Evolutionary conservation across 495 filamentous ascomycete species (phyloP).

Genomic region (Amniculicola lignicola): DNA sequence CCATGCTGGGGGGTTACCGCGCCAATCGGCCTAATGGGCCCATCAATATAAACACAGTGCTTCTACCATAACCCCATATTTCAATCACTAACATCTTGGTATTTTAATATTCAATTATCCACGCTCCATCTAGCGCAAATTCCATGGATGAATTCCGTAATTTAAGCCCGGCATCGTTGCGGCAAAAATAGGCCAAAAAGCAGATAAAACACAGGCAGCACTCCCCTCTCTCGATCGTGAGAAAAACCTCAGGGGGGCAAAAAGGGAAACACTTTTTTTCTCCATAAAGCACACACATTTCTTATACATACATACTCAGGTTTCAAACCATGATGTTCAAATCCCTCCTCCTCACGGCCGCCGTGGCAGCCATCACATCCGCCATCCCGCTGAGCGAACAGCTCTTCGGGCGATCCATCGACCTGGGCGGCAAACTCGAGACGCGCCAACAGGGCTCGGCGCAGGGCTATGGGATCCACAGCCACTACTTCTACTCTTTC

Average conservation of each 20-base stretch:
- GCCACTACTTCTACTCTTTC: conserved; percentile 34
- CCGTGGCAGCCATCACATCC: conserved; percentile 24
- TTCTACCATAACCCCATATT: conserved; percentile 19
- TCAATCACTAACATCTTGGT: conserved; percentile 20
- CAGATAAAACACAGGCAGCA: conserved; percentile 20
- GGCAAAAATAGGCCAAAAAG: conserved; percentile 22
- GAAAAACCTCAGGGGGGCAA: conserved; percentile 9
- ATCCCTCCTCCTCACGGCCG: conserved; percentile 22
- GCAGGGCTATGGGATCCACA: conserved; percentile 27
- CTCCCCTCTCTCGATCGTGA: conserved; percentile 16
- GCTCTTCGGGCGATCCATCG: conserved; percentile 24
- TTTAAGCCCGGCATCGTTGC: conserved; percentile 20
- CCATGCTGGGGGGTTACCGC: conserved; percentile 15
- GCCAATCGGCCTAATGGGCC: conserved; percentile 22
- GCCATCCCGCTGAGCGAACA: conserved; percentile 25
- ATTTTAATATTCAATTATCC: conserved; percentile 25
- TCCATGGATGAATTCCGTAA: conserved; percentile 20
- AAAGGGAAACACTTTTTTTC: conserved; percentile 18
- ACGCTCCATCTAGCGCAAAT: conserved; percentile 22
- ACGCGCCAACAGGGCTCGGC: conserved; percentile 21
- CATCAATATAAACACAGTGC: conserved; percentile 24
- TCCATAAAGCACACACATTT: conserved; percentile 19
- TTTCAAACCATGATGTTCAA: conserved; percentile 28
- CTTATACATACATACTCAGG: conserved; percentile 24
- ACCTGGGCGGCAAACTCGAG: conserved; percentile 24